Evolutionary conservation across 1,284 basidiomycete species (phyloP).

Genomic region (Takashimella tepidaria): DNA sequence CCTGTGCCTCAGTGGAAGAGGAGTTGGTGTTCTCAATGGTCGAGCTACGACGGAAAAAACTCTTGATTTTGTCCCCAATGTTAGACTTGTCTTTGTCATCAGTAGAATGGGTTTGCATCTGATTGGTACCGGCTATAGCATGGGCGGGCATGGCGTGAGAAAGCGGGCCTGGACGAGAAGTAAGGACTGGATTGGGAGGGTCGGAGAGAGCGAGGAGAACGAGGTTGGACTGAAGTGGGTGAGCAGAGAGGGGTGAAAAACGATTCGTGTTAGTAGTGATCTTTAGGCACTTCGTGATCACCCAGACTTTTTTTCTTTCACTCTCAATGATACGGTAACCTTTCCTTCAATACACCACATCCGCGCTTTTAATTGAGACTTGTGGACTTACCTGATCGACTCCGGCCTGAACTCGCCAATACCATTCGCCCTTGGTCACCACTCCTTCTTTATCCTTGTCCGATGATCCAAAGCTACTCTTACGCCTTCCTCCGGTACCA

Average conservation of each 20-base stretch:
- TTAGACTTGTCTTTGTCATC: conserved; percentile 12
- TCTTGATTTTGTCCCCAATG: conserved; percentile 30
- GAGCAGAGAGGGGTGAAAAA: neutral
- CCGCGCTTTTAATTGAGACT: no score
- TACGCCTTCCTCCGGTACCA: conserved; percentile 20
- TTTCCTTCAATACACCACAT: neutral
- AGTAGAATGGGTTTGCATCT: no score
- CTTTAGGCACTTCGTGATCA: no score
- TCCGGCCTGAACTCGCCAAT: conserved; percentile 41
- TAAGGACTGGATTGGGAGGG: conserved; percentile 38
- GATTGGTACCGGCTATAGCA: conserved; percentile 1
- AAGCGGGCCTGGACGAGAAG: conserved; percentile 16
- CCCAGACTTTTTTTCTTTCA: neutral
- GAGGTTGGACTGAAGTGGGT: conserved; percentile 28
- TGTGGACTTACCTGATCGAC: conserved; percentile 32
- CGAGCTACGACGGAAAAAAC: conserved; percentile 25
- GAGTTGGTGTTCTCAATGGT: conserved; percentile 3
- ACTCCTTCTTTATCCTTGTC: neutral
- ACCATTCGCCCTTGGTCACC: conserved; percentile 32
- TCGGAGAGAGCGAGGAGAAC: conserved; percentile 35
- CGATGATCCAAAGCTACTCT: conserved; percentile 18
- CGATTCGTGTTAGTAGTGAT: conserved; percentile 2
- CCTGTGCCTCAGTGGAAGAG: neutral
- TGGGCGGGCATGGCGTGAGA: conserved; percentile 32
- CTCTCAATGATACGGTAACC: neutral